A percentile compares a stretch with the other conserved stretches of the same genome.
phyloP scores from a whole-genome alignment of 306 rosid genomes.

The Hippophae gyantsensis region DNA sequence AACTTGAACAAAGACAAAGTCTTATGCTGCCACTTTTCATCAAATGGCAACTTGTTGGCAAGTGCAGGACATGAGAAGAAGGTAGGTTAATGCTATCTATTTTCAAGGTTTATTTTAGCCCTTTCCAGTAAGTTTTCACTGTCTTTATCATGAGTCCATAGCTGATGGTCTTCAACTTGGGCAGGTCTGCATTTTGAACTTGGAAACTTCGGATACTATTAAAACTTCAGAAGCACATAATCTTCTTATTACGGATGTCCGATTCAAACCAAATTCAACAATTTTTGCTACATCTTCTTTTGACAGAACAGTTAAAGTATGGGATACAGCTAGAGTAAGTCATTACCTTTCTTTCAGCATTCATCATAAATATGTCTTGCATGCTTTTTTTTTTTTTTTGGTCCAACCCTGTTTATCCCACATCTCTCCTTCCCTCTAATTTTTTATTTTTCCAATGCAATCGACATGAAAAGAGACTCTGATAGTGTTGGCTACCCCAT shows the following conservation, averaged over 20 bases:
- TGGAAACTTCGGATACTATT: slow-evolving; percentile 31
- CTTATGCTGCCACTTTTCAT: slow-evolving; percentile 22
- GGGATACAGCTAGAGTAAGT: slow-evolving; percentile 57
- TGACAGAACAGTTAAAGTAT: slow-evolving; percentile 46
- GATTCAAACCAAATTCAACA: slow-evolving; percentile 44
- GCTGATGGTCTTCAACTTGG: slow-evolving; percentile 17
- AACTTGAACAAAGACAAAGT: no score
- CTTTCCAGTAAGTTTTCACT: no score
- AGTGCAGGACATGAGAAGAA: slow-evolving; percentile 52
- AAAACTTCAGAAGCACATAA: slow-evolving; percentile 40
- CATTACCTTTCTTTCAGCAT: not conserved
- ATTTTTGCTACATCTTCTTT: slow-evolving; percentile 61
- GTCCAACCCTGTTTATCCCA: no score
- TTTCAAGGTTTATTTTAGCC: slow-evolving; percentile 11
- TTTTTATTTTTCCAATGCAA: no score
- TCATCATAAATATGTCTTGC: no score
- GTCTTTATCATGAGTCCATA: slow-evolving; percentile 2
- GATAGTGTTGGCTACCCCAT: no score
- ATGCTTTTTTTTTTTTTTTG: no score
- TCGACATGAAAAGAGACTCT: no score
- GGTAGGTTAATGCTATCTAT: slow-evolving; percentile 26
- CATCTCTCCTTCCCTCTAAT: no score
- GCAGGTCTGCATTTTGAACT: slow-evolving; percentile 54
- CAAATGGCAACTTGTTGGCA: slow-evolving; percentile 47
- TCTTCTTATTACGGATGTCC: slow-evolving; percentile 46